These are phyloP conservation scores for Telopea speciosissima DNA, from an alignment of 177 flowering plant species.

Conservation along the genomic window DNA sequence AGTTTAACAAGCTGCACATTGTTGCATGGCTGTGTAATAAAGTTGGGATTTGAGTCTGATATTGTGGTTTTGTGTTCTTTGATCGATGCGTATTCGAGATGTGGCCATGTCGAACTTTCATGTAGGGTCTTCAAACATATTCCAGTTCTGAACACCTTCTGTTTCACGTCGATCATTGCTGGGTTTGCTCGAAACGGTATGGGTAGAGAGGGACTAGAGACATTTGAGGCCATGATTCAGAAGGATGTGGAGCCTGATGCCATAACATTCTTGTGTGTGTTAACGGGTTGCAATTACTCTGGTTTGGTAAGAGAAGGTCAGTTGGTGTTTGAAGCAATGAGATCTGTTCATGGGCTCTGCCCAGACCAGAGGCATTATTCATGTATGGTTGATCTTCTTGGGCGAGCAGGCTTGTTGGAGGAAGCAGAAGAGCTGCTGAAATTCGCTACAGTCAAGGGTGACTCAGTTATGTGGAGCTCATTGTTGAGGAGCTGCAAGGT, in stretches of 20 bases:
- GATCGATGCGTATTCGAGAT: slow-evolving; percentile 63
- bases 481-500: slow-evolving; percentile 55
- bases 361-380: slow-evolving; percentile 60
- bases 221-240: slow-evolving; percentile 36
- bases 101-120: slow-evolving; percentile 43
- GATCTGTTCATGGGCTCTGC: slow-evolving; percentile 24
- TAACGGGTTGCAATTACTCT: slow-evolving; percentile 64
- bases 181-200: slow-evolving; percentile 59
- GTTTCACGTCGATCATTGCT: slow-evolving; percentile 61
- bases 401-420: slow-evolving; percentile 56
- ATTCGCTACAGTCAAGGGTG: slow-evolving; percentile 24
- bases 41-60: slow-evolving; percentile 47
- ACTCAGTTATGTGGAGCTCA: slow-evolving; percentile 60
- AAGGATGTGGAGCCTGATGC: slow-evolving; percentile 53
- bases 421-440: slow-evolving; percentile 57
- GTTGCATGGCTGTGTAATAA: slow-evolving; percentile 51
- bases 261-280: slow-evolving; percentile 53
- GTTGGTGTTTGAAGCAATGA: slow-evolving; percentile 47
- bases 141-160: slow-evolving; percentile 38
- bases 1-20: slow-evolving; percentile 28
- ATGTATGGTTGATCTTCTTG: slow-evolving; percentile 70
- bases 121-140: slow-evolving; percentile 34
- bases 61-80: slow-evolving; percentile 51
- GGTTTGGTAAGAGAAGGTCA: slow-evolving; percentile 64
- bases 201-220: slow-evolving; percentile 47